phyloP scores from a whole-genome alignment of 345 rosid genomes.

The Populus davidiana region DNA sequence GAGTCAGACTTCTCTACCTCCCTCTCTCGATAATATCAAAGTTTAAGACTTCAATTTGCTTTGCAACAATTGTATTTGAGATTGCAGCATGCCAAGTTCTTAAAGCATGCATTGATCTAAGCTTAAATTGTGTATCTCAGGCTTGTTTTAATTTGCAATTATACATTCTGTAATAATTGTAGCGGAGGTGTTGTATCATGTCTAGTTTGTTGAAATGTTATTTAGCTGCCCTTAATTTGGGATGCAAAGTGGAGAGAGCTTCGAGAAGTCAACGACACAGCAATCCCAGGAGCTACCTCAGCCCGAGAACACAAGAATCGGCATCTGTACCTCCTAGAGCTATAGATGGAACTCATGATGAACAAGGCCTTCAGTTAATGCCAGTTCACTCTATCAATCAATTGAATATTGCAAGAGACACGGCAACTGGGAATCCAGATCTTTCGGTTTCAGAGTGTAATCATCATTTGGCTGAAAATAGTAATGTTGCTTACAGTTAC shows the following conservation, averaged over 20 bases:
- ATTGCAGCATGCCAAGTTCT: neutral
- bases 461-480: conserved; percentile 23
- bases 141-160: neutral
- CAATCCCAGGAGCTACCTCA: conserved; percentile 76
- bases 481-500: conserved; percentile 32
- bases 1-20: neutral
- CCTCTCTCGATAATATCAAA: neutral
- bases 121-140: neutral
- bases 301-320: conserved; percentile 60
- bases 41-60: conserved; percentile 1
- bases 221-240: conserved; percentile 89
- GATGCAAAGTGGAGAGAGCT: conserved; percentile 88
- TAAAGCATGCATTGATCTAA: neutral
- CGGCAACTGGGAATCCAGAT: conserved; percentile 17
- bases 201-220: conserved; percentile 11
- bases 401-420: conserved; percentile 29
- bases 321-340: conserved; percentile 34
- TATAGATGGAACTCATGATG: conserved; percentile 30
- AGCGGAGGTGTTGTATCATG: neutral
- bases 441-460: conserved; percentile 27
- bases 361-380: conserved; percentile 32
- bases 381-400: conserved; percentile 31
- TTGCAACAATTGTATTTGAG: neutral
- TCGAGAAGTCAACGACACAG: conserved; percentile 94
- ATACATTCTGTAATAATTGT: neutral